phyloP scores from a whole-genome alignment of 192 early-diverging fungal species.

The Backusella luteola region DNA sequence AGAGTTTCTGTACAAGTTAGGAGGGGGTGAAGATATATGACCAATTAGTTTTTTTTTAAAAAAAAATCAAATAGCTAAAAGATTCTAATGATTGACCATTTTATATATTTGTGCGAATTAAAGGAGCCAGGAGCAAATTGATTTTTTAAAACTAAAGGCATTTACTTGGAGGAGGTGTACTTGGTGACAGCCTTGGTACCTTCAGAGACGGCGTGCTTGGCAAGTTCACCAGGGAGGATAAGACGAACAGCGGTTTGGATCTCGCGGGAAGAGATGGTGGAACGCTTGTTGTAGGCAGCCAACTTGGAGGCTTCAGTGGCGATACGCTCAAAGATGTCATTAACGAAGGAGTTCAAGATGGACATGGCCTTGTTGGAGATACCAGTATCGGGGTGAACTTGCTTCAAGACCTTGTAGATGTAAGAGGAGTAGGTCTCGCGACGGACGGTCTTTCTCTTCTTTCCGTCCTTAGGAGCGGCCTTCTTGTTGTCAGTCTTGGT shows the following conservation, averaged over 20 bases:
- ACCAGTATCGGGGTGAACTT: conserved; percentile 96
- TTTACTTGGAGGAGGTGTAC: conserved; percentile 82
- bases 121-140: conserved; percentile 3
- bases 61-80: background rate
- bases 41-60: background rate
- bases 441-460: conserved; percentile 68
- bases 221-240: conserved; percentile 83
- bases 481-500: conserved; percentile 44
- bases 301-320: conserved; percentile 72
- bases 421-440: conserved; percentile 93
- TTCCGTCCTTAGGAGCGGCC: conserved; percentile 71
- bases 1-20: conserved; percentile 5
- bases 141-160: conserved; percentile 38
- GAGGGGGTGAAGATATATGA: conserved; percentile 1
- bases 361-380: conserved; percentile 99
- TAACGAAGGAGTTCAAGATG: conserved; percentile 95
- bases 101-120: background rate
- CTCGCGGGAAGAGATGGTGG: conserved; percentile 87
- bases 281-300: conserved; percentile 84
- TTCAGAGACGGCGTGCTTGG: conserved; percentile 97
- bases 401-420: conserved; percentile 98
- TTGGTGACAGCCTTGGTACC: conserved; percentile 98
- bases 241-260: conserved; percentile 71
- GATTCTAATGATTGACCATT: conserved; percentile 2
- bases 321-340: conserved; percentile 95